These are phyloP conservation scores for Mucor sp. DNA, from an alignment of 371 early-diverging fungal species.

Conservation along the genomic window DNA sequence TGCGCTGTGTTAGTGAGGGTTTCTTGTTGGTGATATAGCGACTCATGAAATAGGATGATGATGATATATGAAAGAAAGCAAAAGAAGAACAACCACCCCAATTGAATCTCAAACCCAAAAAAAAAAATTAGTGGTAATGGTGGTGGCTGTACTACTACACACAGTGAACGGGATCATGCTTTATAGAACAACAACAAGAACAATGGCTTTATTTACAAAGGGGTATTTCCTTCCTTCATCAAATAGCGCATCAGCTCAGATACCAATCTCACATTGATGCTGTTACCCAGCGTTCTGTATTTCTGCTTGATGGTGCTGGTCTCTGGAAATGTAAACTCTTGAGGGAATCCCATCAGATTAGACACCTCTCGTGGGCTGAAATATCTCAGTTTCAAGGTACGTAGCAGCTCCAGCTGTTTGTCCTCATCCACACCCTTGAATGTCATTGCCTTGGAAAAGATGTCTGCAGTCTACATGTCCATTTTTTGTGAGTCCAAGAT, in stretches of 20 bases:
- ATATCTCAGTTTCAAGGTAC: conserved; percentile 63
- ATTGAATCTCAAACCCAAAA: not conserved
- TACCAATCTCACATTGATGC: conserved; percentile 68
- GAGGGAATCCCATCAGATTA: conserved; percentile 80
- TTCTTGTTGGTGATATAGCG: not conserved
- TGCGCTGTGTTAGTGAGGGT: not conserved
- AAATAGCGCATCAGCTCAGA: conserved; percentile 58
- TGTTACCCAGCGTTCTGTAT: conserved; percentile 70
- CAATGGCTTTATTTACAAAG: not conserved
- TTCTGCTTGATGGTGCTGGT: conserved; percentile 59
- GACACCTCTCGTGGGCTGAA: conserved; percentile 82
- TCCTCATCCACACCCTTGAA: conserved; percentile 31
- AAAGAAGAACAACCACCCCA: not conserved
- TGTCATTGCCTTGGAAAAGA: conserved; percentile 27
- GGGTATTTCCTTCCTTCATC: conserved; percentile 32
- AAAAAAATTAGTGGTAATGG: not conserved
- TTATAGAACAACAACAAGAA: too few relatives aligned
- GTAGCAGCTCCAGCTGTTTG: conserved; percentile 31
- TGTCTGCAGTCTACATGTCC: conserved; percentile 22
- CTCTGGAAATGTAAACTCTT: conserved; percentile 54
- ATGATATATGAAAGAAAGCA: not conserved
- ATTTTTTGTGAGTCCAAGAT: too few relatives aligned
- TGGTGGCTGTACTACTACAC: not conserved
- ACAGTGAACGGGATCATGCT: too few relatives aligned
- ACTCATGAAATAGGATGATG: not conserved